These are phyloP conservation scores for Podospora didyma DNA, from an alignment of 495 filamentous ascomycete genomes.

Conservation along the genomic window DNA sequence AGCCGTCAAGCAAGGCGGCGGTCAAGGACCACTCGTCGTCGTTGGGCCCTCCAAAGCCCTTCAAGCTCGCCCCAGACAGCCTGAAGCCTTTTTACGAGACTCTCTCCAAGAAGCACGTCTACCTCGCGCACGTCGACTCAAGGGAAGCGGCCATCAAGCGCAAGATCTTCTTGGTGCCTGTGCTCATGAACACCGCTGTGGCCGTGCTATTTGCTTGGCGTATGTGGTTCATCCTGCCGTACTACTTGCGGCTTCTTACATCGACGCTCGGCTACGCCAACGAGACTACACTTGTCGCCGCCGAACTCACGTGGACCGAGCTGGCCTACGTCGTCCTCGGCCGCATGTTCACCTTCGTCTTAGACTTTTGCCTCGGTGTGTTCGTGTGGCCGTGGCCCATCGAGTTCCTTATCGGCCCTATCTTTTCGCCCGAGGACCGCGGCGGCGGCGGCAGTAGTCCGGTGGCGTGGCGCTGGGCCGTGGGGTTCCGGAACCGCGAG, in stretches of 20 bases:
- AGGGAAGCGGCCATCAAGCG: conserved; percentile 61
- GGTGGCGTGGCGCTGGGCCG: conserved; percentile 60
- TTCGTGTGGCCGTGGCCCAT: conserved; percentile 73
- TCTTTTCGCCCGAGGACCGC: conserved; percentile 35
- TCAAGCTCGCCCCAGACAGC: conserved; percentile 53
- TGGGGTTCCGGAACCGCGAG: conserved; percentile 68
- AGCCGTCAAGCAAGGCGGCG: conserved; percentile 17
- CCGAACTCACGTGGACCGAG: conserved; percentile 44
- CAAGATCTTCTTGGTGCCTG: conserved; percentile 70
- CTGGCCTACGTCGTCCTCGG: conserved; percentile 45
- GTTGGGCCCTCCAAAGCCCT: conserved; percentile 46
- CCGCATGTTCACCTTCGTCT: conserved; percentile 56
- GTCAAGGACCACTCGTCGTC: conserved; percentile 11
- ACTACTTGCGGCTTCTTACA: conserved; percentile 60
- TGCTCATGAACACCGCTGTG: conserved; percentile 63
- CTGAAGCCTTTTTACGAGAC: conserved; percentile 59
- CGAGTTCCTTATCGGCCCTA: conserved; percentile 57
- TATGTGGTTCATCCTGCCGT: conserved; percentile 54
- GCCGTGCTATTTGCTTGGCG: conserved; percentile 56
- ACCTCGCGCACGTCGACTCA: conserved; percentile 74
- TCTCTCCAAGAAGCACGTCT: conserved; percentile 61
- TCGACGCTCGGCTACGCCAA: conserved; percentile 58
- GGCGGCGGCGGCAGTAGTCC: conserved; percentile 40
- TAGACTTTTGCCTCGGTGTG: conserved; percentile 66
- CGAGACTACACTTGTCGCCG: conserved; percentile 54